Base-by-base conservation (phyloP, 106 monocot species). In the Phalaenopsis equestris region DNA sequence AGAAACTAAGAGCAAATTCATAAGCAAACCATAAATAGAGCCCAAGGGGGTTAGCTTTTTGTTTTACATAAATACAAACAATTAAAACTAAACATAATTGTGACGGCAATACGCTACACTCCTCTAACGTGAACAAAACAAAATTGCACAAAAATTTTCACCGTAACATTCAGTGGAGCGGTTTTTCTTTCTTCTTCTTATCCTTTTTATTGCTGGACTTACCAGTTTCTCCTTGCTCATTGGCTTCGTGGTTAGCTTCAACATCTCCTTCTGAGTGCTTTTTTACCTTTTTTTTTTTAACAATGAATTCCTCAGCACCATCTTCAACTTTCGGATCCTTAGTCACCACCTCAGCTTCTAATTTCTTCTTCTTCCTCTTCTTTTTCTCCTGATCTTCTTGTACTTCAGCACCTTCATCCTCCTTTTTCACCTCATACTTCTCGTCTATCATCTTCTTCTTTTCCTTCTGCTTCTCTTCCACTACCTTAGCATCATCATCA, bases 121-220 rank as follows among this genome's bases (percentile, higher is more conserved):
- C 38, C 68, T 36, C 38, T 2, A 11, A 30, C 68, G 11, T 9
- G 8, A 8, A 68, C 11, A 12, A 38, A 70, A 61, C 61, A 61
- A 61, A 61, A 61, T 61, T 61, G 21, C 21, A n/a, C 19, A 18
- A 61, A 61, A 5, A 61, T 21, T 21, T 1, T 61, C 61, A 37
- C 37, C 12, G 12, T 38, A 24, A 38, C 37, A 38, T 38, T 70
- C 70, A 70, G 4, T 70, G 38, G 3, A 37, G 38, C 19, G 37
- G 30, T 38, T 70, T 70, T 38, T 70, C 47, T 41, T 82, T 48
- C 14, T 77, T 72, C 8, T 78, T 82, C 41, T 78, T 78, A 37
- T 77, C 55, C 21, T 82, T 78, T 52, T 80, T 80, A 39, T 38
- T 80, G 30, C 57, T 75, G 17, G 45, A 56, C 30, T 61, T 79